phyloP scores from a whole-genome alignment of 164 flowering plant genomes.

The Aristolochia californica region DNA sequence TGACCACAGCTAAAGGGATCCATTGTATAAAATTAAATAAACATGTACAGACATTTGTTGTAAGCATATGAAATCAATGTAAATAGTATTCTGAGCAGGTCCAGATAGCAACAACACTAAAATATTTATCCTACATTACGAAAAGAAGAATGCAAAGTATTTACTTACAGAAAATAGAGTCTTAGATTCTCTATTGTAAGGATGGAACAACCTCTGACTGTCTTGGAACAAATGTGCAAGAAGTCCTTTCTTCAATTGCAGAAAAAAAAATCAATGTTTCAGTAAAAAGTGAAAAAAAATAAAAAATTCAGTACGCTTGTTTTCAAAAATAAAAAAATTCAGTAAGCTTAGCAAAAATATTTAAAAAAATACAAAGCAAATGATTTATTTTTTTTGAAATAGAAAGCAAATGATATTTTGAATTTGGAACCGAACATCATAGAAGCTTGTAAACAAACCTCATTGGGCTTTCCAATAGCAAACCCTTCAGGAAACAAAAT shows the following conservation, averaged over 20 bases:
- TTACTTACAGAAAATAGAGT: slow-evolving; percentile 59
- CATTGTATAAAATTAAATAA: neutral
- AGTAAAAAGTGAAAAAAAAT: neutral
- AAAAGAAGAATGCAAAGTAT: neutral
- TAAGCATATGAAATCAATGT: neutral
- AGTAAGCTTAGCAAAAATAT: too few species aligned
- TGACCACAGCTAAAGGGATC: neutral
- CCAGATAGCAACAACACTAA: neutral
- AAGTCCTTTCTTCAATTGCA: slow-evolving; percentile 29
- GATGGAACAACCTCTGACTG: slow-evolving; percentile 48
- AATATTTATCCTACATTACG: neutral
- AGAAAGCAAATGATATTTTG: neutral
- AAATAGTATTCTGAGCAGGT: too few species aligned
- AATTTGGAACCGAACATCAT: neutral
- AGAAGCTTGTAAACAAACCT: slow-evolving; percentile 40
- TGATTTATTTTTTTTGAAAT: neutral
- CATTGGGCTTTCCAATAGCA: slow-evolving; percentile 56
- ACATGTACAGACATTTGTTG: neutral
- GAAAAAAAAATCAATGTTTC: slow-evolving; percentile 9
- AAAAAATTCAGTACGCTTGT: neutral
- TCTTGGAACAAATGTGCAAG: slow-evolving; percentile 41
- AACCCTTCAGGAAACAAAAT: slow-evolving; percentile 80
- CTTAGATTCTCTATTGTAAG: slow-evolving; percentile 79
- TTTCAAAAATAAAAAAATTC: too few species aligned
- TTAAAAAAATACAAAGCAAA: neutral